Base-by-base conservation (phyloP, 2,329 filamentous ascomycete species). In the Fusarium coffeatum region DNA sequence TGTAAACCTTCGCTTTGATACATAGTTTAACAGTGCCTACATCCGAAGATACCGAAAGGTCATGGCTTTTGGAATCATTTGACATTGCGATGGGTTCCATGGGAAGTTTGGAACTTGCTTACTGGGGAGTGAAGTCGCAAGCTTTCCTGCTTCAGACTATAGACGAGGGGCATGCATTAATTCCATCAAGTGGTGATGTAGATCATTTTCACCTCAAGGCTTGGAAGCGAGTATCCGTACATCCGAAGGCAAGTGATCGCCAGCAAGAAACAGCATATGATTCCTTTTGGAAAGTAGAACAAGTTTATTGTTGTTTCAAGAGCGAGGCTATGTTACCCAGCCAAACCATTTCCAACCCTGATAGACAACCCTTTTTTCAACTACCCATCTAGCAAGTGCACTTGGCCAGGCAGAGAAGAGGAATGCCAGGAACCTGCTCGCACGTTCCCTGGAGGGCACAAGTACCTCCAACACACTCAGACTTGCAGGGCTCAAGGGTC, bases 401-500 rank as follows among this genome's bases (percentile, higher is more conserved):
- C 37, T 50, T 56, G 2, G 58, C 51, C n/a, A 62, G 15, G 62
- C 45, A 45, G 20, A 53, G 59, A 10, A 40, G 23, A 20, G 63
- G 60, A 18, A 66, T 0, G 3, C 43, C 20, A 5, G 62, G 62
- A 8, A 32, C 9, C 3, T 27, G 15, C 1, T 16, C 34, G 4
- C 62, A 65, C 2, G 1, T n/a, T 3, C 42, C 34, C 3, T 28
- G 12, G 11, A 66, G 16, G 2, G 63, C 23, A 1, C 63, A 66
- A 27, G 61, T 66, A 9, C 63, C 63, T 0, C 63, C 63, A 13
- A 27, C 47, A 13, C 63, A 66, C 1, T 10, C 30, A 0, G 63
- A 66, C 11, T 60, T 66, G 61, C 63, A 66, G 1, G 63, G 63
- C 55, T 66, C 63, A 1, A 66, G 61, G 16, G 61, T 66, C 42